These are phyloP conservation scores for Tolypocladium nubicola DNA, from an alignment of 2,329 filamentous ascomycete genomes.

Conservation along the genomic window DNA sequence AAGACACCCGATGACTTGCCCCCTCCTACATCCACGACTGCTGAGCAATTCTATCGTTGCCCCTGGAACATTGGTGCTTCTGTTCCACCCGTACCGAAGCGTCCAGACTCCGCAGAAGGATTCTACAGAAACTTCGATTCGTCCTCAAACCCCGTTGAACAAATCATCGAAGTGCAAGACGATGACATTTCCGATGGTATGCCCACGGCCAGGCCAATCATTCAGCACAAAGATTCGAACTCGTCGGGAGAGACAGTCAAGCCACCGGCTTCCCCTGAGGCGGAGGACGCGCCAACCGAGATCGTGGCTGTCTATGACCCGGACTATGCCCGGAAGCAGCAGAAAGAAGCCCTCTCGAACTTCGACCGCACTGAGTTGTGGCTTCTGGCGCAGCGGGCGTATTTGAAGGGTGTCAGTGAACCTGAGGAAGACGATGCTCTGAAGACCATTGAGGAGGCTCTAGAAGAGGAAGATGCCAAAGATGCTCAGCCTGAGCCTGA, in stretches of 20 bases:
- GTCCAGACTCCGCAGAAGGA: conserved; percentile 25
- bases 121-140: conserved; percentile 27
- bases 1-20: conserved; percentile 41
- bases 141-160: conserved; percentile 47
- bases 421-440: conserved; percentile 23
- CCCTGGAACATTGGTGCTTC: conserved; percentile 55
- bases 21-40: conserved; percentile 78
- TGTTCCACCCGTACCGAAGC: conserved; percentile 22
- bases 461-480: conserved; percentile 19
- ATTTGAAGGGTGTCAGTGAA: conserved; percentile 57
- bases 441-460: conserved; percentile 24
- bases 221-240: conserved; percentile 19
- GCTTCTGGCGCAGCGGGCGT: conserved; percentile 72
- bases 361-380: conserved; percentile 78
- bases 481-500: conserved; percentile 15
- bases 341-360: conserved; percentile 59
- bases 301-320: conserved; percentile 64
- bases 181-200: conserved; percentile 46
- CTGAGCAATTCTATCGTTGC: conserved; percentile 80
- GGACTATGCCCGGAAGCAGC: conserved; percentile 63
- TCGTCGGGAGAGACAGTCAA: conserved; percentile 19
- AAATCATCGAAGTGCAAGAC: conserved; percentile 47
- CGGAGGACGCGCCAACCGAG: conserved; percentile 50
- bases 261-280: conserved; percentile 29
- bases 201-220: conserved; percentile 50